Percentiles rank a stretch among this genome's conserved stretches.
phyloP scores from a whole-genome alignment of 2,329 filamentous ascomycete genomes.

The Westerdykella sp. region DNA sequence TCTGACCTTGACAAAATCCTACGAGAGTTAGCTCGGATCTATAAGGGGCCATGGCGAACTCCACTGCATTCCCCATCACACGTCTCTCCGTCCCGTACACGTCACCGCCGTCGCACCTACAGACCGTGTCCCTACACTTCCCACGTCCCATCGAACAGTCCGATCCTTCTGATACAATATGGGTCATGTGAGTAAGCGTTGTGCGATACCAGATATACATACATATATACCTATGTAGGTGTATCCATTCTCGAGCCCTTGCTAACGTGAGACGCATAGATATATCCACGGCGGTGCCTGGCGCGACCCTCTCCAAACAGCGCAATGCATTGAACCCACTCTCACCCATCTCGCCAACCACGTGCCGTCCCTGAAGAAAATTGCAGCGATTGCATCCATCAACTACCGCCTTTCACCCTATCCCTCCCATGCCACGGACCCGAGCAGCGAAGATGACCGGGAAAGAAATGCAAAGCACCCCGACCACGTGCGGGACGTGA shows the following conservation, averaged over 20 bases:
- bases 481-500: constrained; percentile 55
- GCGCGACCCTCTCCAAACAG: constrained; percentile 42
- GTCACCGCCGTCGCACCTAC: constrained; percentile 24
- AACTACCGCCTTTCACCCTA: constrained; percentile 59
- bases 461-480: constrained; percentile 51
- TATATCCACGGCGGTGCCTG: constrained; percentile 49
- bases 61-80: background rate
- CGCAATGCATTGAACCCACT: constrained; percentile 32
- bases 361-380: constrained; percentile 12
- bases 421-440: constrained; percentile 39
- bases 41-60: too few species aligned
- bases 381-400: constrained; percentile 59
- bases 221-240: too few species aligned
- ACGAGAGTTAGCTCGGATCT: too few species aligned
- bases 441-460: constrained; percentile 43
- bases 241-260: background rate
- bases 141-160: constrained; percentile 25
- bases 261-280: constrained; percentile 11
- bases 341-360: constrained; percentile 31
- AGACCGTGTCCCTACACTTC: constrained; percentile 41
- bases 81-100: constrained; percentile 23
- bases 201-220: too few species aligned
- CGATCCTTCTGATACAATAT: constrained; percentile 16
- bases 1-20: too few species aligned
- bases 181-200: constrained; percentile 29